Evolutionary conservation across 108 stramenopile genomes (phyloP), one percentile per base, ranked within the genome.

Genomic region (Conticribra guillardii): DNA sequence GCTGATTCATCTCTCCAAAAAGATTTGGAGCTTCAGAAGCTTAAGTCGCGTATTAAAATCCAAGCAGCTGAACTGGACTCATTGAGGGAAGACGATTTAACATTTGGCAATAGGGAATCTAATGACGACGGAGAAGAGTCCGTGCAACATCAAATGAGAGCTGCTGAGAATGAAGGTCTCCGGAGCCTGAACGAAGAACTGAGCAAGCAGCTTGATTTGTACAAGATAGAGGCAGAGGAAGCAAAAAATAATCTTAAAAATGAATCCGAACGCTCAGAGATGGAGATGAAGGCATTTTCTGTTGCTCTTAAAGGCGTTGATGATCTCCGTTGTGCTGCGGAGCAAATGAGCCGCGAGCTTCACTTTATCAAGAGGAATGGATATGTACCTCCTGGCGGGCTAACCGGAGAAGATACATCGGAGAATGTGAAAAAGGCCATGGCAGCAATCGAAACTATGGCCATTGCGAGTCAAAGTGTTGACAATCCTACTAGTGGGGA

Each of bases 231-330:
- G 33, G 56, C 64, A 7, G 61, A 63, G n/a, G 66, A 74, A 21
- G 47, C 60, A 9, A 52, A 74, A 21, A 29, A 54, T 5, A 67
- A 69, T 47, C 57, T 82, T 9, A 57, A 49, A 49, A 77, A 81
- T 54, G 84, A 84, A 32, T 45, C 41, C 17, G 71, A 78, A 47
- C 49, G 75, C 41, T 69, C 84, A 0, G 70, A 67, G 41, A 73
- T 79, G 70, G 84, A 84, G 47, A 49, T 84, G 28, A 77, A 84
- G 53, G 69, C 84, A 15, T 84, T 84, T 57, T 81, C 81, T 0
- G 57, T 76, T 2, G 77, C 84, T 24, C 47, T 84, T 44, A 70
- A 63, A 37, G 84, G 76, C 53, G 84, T 84, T 14, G 76, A 78
- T 59, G 76, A 78, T 54, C 64, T 81, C 44, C 71, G 80, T 17